Conservation (phyloP, 306 rosid genomes). For the Quercus robur region DNA sequence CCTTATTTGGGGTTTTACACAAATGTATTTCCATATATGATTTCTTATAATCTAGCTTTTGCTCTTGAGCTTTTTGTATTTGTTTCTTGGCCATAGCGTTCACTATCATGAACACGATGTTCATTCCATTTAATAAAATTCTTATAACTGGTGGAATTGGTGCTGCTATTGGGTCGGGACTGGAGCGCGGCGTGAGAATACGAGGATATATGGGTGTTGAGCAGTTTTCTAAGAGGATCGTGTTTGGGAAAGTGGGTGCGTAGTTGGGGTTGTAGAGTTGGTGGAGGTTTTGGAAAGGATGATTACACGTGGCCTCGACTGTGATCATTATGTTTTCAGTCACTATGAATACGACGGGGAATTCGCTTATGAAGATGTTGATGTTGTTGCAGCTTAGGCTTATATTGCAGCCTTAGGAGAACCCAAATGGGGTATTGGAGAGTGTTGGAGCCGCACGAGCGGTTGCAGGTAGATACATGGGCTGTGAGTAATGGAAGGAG, state of each 20-base stretch:
- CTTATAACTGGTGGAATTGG: background rate
- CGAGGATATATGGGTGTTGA: conserved; percentile 23
- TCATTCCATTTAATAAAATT: too few relatives aligned
- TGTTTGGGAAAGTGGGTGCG: conserved; percentile 75
- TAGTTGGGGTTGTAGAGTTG: conserved; percentile 48
- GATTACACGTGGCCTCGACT: conserved; percentile 47
- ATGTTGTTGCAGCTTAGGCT: conserved; percentile 49
- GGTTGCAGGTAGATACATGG: conserved; percentile 36
- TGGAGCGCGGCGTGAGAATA: conserved; percentile 43
- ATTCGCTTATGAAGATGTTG: conserved; percentile 44
- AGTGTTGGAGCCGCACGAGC: conserved; percentile 37
- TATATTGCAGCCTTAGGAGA: conserved; percentile 72
- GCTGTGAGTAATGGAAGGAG: conserved; percentile 18
- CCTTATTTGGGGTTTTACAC: too few relatives aligned
- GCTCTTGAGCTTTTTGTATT: too few relatives aligned
- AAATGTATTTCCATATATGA: too few relatives aligned
- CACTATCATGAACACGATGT: too few relatives aligned
- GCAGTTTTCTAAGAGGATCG: conserved; percentile 61
- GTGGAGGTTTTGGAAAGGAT: conserved; percentile 28
- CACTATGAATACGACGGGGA: conserved; percentile 34
- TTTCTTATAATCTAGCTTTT: too few relatives aligned
- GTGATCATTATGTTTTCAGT: conserved; percentile 39
- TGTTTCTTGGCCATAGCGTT: too few relatives aligned
- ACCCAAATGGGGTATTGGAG: conserved; percentile 63
- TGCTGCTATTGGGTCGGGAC: conserved; percentile 44